Evolutionary conservation across 148 eudicot genomes (phyloP).

Genomic region (Suaeda aralocaspica): DNA sequence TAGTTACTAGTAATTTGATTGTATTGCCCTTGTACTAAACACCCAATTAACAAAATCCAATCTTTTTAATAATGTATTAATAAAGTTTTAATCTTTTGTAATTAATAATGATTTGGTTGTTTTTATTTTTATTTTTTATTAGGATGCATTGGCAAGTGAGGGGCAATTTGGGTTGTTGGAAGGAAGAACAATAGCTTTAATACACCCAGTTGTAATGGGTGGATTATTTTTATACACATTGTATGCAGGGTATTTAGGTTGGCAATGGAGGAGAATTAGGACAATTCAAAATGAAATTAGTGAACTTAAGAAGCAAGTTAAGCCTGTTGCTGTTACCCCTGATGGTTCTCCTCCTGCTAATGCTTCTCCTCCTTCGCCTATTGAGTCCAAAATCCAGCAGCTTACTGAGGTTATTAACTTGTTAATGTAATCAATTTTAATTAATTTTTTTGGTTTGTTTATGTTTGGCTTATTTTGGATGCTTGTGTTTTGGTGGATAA

Average conservation of each 20-base stretch:
- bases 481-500: not conserved
- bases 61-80: not conserved
- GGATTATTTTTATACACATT: constrained; percentile 66
- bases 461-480: not conserved
- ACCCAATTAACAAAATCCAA: constrained; percentile 26
- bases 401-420: constrained; percentile 74
- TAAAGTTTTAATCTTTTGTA: no score
- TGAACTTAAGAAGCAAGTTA: constrained; percentile 84
- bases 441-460: not conserved
- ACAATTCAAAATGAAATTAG: constrained; percentile 71
- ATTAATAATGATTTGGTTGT: no score
- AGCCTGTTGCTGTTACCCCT: constrained; percentile 78
- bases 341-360: constrained; percentile 47
- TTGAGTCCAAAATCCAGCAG: constrained; percentile 59
- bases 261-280: constrained; percentile 95
- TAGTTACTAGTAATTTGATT: constrained; percentile 3
- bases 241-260: constrained; percentile 91
- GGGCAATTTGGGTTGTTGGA: constrained; percentile 90
- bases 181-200: constrained; percentile 66
- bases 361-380: constrained; percentile 58
- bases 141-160: constrained; percentile 88
- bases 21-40: constrained; percentile 53
- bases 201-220: constrained; percentile 83
- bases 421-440: no score
- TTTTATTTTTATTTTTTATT: not conserved